Evolutionary conservation across 1,284 basidiomycete genomes (phyloP).

Genomic region (Polyporus tsugae): DNA sequence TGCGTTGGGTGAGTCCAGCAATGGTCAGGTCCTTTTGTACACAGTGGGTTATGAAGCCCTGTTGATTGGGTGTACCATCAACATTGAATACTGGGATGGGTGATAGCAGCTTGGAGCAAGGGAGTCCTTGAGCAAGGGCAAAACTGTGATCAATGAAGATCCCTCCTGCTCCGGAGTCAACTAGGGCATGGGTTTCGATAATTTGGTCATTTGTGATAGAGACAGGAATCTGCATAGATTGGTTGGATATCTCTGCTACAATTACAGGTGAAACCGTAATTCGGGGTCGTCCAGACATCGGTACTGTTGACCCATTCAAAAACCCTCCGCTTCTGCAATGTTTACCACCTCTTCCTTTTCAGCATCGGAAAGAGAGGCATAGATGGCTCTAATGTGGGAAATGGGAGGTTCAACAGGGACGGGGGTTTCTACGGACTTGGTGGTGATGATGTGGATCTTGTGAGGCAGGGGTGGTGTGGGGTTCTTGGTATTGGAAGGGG

Average conservation of each 20-base stretch:
- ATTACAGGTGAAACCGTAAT: no score
- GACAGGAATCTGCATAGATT: background rate
- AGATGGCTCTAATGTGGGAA: no score
- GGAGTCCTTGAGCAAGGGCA: background rate
- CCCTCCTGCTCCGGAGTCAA: background rate
- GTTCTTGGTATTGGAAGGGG: no score
- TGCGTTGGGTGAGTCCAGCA: no score
- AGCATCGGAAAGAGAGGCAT: background rate
- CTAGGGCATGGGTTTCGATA: background rate
- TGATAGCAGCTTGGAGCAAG: background rate
- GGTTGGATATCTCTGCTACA: no score
- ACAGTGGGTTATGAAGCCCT: background rate
- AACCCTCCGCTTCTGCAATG: background rate
- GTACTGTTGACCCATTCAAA: background rate
- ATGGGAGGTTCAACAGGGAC: no score
- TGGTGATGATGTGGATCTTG: no score
- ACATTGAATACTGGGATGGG: slow-evolving; percentile 1
- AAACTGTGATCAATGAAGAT: background rate
- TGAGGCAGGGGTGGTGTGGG: no score
- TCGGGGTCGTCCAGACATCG: background rate
- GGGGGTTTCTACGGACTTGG: no score
- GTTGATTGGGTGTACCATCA: background rate
- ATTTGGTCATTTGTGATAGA: background rate
- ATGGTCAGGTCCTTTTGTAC: background rate
- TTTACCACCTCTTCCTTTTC: slow-evolving; percentile 1